Evolutionary conservation across 2,329 filamentous ascomycete species (phyloP), one percentile per base, ranked within the genome.

Genomic region (Pseudopyricularia cyperi): DNA sequence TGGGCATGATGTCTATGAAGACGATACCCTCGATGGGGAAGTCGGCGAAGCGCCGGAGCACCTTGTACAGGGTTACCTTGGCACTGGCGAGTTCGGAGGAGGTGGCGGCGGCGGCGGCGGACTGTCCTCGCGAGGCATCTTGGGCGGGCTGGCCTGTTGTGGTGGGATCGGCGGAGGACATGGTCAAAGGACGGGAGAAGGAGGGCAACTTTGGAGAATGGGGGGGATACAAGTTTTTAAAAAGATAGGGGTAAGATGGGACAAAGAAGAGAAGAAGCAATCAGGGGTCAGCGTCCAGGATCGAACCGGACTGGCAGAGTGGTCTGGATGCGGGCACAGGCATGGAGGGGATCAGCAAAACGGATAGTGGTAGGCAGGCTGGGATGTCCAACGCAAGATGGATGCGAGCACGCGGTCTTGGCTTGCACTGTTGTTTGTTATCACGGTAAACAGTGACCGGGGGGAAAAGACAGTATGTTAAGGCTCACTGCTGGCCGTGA

Each of bases 1-100:
- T 84, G 55, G 93, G 93, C 69, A 98, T 84, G 71, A 98, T 97
- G 67, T 98, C 93, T 73, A 96, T 89, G 71, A 98, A 98, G 63
- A 95, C 77, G 65, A 98, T 91, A 67, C 93, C 91, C 46, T 86
- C 83, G 58, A 85, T 83, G 54, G 91, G 91, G 73, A 96, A 97
- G 75, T 97, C 89, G 63, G 83, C 81, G 72, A 89, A 95, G 68
- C 89, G 83, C 69, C 87, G 87, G 60, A 97, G 80, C 55, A 85
- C 80, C 59, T 72, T 70, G 65, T 82, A 71, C 76, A 75, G 90
- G 77, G 70, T 85, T 77, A 82, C 71, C 78, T 82, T 79, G 76
- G 75, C 75, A 80, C 77, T 61, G 78, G 78, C 67, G 78, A 81
- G 76, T 81, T 81, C 69, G 78, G 77, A 60, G 77, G 77, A 63